Evolutionary conservation across 1,139 yeast species (phyloP).

Genomic region (Diutina rugosa): DNA sequence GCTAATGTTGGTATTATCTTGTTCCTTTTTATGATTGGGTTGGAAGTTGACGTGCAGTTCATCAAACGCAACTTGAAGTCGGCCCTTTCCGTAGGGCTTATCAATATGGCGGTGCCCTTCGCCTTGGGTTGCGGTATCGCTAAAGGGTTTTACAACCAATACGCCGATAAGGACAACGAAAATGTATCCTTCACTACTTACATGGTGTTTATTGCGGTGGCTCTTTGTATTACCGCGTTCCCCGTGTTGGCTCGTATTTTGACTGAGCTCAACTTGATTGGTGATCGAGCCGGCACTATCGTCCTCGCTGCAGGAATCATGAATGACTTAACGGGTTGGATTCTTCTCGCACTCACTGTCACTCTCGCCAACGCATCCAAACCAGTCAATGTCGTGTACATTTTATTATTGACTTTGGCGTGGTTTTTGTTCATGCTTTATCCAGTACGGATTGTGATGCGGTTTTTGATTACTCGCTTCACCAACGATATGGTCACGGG

Average conservation of each 20-base stretch:
- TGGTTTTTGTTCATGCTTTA: conserved; percentile 51
- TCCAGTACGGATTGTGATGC: conserved; percentile 40
- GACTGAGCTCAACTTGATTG: conserved; percentile 55
- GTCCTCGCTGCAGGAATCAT: conserved; percentile 73
- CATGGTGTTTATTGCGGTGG: conserved; percentile 69
- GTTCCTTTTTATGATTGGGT: conserved; percentile 61
- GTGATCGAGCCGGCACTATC: conserved; percentile 66
- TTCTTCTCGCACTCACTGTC: conserved; percentile 58
- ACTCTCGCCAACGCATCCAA: conserved; percentile 64
- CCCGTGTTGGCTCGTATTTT: conserved; percentile 73
- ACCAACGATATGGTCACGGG: conserved; percentile 42
- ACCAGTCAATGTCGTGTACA: conserved; percentile 56
- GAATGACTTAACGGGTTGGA: conserved; percentile 77
- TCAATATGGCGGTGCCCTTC: conserved; percentile 65
- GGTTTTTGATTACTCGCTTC: conserved; percentile 26
- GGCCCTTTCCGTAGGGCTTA: conserved; percentile 54
- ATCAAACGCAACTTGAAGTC: conserved; percentile 45
- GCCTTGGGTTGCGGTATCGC: conserved; percentile 67
- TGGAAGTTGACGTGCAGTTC: conserved; percentile 61
- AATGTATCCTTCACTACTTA: conserved; percentile 52
- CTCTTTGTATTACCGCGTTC: conserved; percentile 72
- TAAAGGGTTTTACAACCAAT: conserved; percentile 49
- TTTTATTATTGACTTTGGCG: conserved; percentile 47
- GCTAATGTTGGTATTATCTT: conserved; percentile 66
- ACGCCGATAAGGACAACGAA: conserved; percentile 16